Evolutionary conservation across 345 rosid species (phyloP).

Genomic region (Populus alba): DNA sequence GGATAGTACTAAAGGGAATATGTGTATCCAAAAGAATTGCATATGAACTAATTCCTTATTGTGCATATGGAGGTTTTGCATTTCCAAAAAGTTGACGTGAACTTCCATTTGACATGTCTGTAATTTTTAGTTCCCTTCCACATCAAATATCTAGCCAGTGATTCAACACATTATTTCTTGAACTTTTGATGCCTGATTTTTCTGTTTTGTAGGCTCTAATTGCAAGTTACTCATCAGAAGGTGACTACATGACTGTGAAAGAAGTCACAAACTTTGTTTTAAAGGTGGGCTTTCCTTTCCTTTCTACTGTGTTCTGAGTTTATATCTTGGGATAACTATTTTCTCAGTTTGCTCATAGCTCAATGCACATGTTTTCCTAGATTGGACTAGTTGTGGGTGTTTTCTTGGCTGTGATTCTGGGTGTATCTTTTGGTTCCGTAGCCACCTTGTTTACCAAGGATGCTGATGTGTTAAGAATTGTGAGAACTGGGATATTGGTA

Average conservation of each 20-base stretch:
- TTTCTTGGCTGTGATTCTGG: conserved; percentile 63
- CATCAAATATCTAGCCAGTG: not conserved
- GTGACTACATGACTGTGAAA: conserved; percentile 61
- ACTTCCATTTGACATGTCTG: not conserved
- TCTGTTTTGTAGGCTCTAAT: conserved; percentile 57
- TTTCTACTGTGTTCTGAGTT: not conserved
- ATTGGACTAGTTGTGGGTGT: conserved; percentile 70
- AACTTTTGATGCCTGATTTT: not conserved
- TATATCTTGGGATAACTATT: not conserved
- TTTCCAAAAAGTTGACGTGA: not conserved
- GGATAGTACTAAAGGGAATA: not conserved
- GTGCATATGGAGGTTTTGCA: not conserved
- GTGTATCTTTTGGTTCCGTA: conserved; percentile 61
- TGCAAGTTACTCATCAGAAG: conserved; percentile 73
- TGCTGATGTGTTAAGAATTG: conserved; percentile 62
- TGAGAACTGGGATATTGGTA: conserved; percentile 75
- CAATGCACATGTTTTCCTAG: conserved; percentile 38
- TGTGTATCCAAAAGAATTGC: not conserved
- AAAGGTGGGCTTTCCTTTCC: conserved; percentile 46
- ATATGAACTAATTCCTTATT: not conserved
- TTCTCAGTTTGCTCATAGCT: conserved; percentile 6
- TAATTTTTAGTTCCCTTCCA: not conserved
- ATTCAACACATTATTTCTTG: not conserved
- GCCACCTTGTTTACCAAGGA: conserved; percentile 81
- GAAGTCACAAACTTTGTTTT: conserved; percentile 67